A percentile compares a stretch with the other conserved stretches of the same genome.
Evolutionary conservation across 2,329 filamentous ascomycete genomes (phyloP).

Genomic region (Fusarium sp.): DNA sequence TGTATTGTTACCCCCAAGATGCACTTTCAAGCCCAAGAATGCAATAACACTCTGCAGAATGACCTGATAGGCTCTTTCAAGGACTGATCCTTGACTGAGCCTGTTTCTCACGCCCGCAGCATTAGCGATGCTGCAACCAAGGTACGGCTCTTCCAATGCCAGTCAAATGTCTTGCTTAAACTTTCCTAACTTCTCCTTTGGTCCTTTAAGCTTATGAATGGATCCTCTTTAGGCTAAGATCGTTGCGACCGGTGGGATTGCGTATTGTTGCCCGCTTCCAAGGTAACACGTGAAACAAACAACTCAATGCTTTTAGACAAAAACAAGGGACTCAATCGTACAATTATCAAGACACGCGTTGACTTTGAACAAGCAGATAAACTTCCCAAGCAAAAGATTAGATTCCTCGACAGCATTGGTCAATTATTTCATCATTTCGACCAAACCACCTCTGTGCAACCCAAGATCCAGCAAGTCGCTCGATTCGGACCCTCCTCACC

Average conservation of each 20-base stretch:
- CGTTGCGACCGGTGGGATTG: not conserved
- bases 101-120: not conserved
- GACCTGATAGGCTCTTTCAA: not conserved
- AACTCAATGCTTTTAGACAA: not conserved
- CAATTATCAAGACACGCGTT: not conserved
- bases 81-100: not conserved
- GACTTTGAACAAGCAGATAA: not conserved
- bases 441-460: not conserved
- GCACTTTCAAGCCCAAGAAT: not conserved
- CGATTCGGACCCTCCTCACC: constrained; percentile 13
- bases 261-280: not conserved
- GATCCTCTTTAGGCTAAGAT: not conserved
- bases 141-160: not conserved
- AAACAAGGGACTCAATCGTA: not conserved
- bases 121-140: not conserved
- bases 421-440: not conserved
- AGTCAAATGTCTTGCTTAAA: not conserved
- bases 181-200: not conserved
- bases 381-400: not conserved
- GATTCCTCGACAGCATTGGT: not conserved
- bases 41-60: not conserved
- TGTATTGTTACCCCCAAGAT: not conserved
- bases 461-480: not conserved
- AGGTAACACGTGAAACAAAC: not conserved
- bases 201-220: not conserved